Conservation (phyloP, 257 asterid species). For the Lavandula angustifolia region DNA sequence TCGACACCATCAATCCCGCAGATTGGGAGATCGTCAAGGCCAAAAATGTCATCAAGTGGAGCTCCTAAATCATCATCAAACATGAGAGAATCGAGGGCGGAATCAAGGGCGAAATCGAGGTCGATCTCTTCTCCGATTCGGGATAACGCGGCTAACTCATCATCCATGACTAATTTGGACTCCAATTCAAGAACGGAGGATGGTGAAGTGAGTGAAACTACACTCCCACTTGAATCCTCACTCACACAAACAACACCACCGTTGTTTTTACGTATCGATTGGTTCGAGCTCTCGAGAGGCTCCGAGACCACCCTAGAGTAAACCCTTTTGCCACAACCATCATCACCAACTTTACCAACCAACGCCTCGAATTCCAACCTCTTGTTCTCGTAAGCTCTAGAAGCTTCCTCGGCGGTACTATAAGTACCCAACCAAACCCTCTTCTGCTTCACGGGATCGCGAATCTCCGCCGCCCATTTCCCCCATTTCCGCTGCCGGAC, state of each 20-base stretch:
- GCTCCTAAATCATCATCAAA: conserved; percentile 34
- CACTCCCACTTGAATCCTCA: conserved; percentile 54
- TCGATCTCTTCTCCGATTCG: conserved; percentile 52
- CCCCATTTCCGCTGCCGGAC: conserved; percentile 95
- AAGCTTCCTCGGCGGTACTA: conserved; percentile 71
- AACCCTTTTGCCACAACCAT: conserved; percentile 2
- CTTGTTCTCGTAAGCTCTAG: conserved; percentile 63
- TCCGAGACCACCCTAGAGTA: conserved; percentile 29
- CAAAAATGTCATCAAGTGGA: conserved; percentile 54
- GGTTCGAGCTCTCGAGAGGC: conserved; percentile 6
- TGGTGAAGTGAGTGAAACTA: conserved; percentile 51
- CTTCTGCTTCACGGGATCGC: conserved; percentile 66
- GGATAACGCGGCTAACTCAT: conserved; percentile 41
- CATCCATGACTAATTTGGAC: conserved; percentile 16
- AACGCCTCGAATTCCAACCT: conserved; percentile 64
- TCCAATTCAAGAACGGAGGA: conserved; percentile 57
- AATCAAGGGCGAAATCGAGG: conserved; percentile 52
- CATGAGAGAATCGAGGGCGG: conserved; percentile 50
- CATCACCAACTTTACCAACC: conserved; percentile 28
- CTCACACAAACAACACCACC: conserved; percentile 31
- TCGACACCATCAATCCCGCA: conserved; percentile 43
- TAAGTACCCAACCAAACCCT: conserved; percentile 90
- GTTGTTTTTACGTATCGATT: not conserved
- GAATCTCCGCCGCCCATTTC: conserved; percentile 94
- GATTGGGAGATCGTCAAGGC: conserved; percentile 48